A percentile compares a stretch with the other conserved stretches of the same genome.
Evolutionary conservation across 2,329 filamentous ascomycete species (phyloP).

Genomic region (Dactylonectria estremocensis): DNA sequence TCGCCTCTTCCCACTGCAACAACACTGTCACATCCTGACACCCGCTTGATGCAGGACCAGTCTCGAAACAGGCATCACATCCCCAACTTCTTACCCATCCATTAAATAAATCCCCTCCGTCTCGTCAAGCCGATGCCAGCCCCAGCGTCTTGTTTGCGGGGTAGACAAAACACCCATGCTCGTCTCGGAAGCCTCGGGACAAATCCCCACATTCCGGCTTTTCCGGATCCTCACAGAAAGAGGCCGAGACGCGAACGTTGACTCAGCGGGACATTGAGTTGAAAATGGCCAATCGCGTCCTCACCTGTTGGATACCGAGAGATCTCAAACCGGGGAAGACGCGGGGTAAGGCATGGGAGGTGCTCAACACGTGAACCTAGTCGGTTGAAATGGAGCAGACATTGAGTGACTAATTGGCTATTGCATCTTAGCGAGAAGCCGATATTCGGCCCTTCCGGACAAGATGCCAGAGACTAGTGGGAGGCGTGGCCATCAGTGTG

Average conservation of each 20-base stretch:
- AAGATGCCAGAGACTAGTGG: neutral
- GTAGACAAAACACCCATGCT: neutral
- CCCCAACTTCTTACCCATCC: neutral
- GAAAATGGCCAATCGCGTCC: neutral
- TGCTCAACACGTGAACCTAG: neutral
- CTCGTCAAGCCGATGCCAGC: neutral
- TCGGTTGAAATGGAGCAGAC: neutral
- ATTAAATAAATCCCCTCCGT: neutral
- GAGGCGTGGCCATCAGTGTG: neutral
- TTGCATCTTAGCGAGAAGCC: neutral
- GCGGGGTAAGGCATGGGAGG: slow-evolving; percentile 11
- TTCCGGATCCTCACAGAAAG: neutral
- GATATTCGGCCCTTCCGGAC: neutral
- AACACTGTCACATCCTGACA: no score
- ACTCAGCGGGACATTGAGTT: neutral
- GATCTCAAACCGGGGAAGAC: slow-evolving; percentile 15
- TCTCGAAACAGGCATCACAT: neutral
- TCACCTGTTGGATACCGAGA: neutral
- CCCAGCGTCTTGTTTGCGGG: neutral
- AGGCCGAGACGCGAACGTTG: neutral
- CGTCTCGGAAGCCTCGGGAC: neutral
- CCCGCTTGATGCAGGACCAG: neutral
- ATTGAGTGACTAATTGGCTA: neutral
- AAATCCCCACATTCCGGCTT: slow-evolving; percentile 26
- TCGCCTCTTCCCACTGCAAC: no score